Evolutionary conservation across 169 alveolate species (phyloP).

Genomic region (Plasmodium relictum): DNA sequence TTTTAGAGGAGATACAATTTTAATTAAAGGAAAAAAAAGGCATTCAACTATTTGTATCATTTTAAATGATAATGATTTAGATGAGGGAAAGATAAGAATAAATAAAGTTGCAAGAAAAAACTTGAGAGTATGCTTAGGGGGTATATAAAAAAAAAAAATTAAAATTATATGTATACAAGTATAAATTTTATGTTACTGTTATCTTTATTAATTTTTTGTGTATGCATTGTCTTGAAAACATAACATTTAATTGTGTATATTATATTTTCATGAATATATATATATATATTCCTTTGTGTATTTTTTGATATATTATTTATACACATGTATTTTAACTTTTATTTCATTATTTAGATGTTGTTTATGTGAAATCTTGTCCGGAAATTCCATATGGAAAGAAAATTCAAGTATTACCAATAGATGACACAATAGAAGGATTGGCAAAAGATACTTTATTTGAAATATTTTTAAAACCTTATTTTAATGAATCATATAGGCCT

Average conservation of each 20-base stretch:
- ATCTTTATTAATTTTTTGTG: neutral
- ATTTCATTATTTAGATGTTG: slow-evolving; percentile 90
- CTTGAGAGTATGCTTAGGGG: slow-evolving; percentile 97
- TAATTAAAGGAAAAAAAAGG: slow-evolving; percentile 99
- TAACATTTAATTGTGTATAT: neutral
- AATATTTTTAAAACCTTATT: slow-evolving; percentile 98
- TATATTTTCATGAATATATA: neutral
- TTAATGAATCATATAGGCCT: slow-evolving; percentile 99
- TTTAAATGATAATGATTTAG: slow-evolving; percentile 96
- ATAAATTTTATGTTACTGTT: too few species aligned
- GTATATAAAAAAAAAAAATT: slow-evolving; percentile 34
- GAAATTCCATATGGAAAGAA: slow-evolving; percentile 99
- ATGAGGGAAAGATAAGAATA: slow-evolving; percentile 97
- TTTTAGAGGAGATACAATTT: slow-evolving; percentile 98
- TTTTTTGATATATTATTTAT: neutral
- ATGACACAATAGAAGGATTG: slow-evolving; percentile 99
- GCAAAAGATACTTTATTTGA: slow-evolving; percentile 97
- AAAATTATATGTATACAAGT: too few species aligned
- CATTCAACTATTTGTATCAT: slow-evolving; percentile 99
- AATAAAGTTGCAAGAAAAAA: slow-evolving; percentile 98
- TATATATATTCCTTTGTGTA: neutral
- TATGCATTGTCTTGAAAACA: neutral
- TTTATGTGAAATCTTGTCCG: slow-evolving; percentile 96
- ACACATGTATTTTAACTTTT: neutral
- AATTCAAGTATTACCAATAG: slow-evolving; percentile 99